Base-by-base conservation (phyloP, 371 early-diverging fungal genomes). In the Rhizopus microsporus region DNA sequence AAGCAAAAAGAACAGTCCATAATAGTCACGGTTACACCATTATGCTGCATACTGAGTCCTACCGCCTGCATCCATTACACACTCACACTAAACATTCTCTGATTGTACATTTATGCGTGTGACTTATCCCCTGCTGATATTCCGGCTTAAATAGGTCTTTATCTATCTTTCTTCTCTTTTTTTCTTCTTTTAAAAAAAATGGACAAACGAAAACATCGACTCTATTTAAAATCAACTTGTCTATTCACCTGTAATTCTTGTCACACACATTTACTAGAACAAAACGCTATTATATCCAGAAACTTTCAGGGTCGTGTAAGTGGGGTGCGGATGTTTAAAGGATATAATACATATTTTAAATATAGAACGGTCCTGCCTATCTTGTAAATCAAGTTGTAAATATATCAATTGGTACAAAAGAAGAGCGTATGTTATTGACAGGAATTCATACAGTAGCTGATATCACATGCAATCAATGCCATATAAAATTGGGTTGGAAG, bases 401-500 rank as follows among this genome's bases (percentile, higher is more conserved):
- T 59, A 67, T 91, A 30, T 49, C 65, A 0, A 68, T 83, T 9
- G 92, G 93, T 0, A 62, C 62, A 2, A 77, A 82, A 8, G 86
- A 88, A 60, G 87, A 87, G 30, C 78, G 91, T 4, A 70, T 71
- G 53, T 80, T 93, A 71, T 86, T 89, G 68, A 92, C 93, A 0
- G 94, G 94, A 0, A 64, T 90, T 38, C 93, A 93, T 62, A 82
- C 83, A 4, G 91, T 93, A 6, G 78, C 85, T 4, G 92, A 93
- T 62, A 86, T 93, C 37, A 69, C 63, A 30, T 93, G 92, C 65
- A 68, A 61, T 16, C 59, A 78, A 15, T 92, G 92, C 54, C 66
- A 75, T 33, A 62, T 76, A n/a, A 50, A 33, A 8, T 44, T 63
- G 3, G 64, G 64, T 3, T 63, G 64, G 91, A 84, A 85, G 59